Base-by-base conservation (phyloP, 1,139 yeast genomes). In the Schwanniomyces etchellsii region DNA sequence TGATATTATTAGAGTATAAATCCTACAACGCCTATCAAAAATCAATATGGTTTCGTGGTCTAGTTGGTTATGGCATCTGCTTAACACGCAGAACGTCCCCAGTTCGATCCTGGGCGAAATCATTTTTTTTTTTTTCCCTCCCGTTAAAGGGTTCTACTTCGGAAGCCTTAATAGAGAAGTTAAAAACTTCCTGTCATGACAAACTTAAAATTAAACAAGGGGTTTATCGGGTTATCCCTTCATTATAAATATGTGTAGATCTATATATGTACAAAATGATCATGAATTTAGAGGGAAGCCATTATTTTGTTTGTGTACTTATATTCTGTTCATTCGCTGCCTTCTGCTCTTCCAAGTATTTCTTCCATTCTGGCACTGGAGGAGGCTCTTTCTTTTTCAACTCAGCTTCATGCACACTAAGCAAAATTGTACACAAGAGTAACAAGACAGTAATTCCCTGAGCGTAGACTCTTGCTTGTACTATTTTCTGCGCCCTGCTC, bases 31-130 rank as follows among this genome's bases (percentile, higher is more conserved):
- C n/a, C n/a, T n/a, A n/a, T n/a, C n/a, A n/a, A n/a, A n/a, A n/a
- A n/a, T n/a, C n/a, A n/a, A n/a, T n/a, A 18, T 38, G 69, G 69
- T 61, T 61, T 48, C 59, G 85, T 85, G 95, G 95, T 85, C 95
- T 85, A 85, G 95, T 84, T 65, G 95, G 95, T 85, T 75, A 85
- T 84, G 95, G 93, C 95, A 82, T 81, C 89, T 84, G 95, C 95
- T 83, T 85, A 84, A 85, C 95, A 85, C 95, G 95, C 95, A 82
- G 89, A 82, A 84, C 89, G 95, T 86, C 95, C 95, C 95, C 95
- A 84, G 96, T 86, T 86, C 35, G 37, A 34, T 34, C 37, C 39
- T 36, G 39, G 37, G 37, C 39, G 32, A 30, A 36, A 36, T 36
- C 39, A 36, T 21, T 31, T 28, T 26, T 26, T 27, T 24, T 22